Conservation (phyloP, 495 filamentous ascomycete genomes). For the Chaetomidium leptoderma region DNA sequence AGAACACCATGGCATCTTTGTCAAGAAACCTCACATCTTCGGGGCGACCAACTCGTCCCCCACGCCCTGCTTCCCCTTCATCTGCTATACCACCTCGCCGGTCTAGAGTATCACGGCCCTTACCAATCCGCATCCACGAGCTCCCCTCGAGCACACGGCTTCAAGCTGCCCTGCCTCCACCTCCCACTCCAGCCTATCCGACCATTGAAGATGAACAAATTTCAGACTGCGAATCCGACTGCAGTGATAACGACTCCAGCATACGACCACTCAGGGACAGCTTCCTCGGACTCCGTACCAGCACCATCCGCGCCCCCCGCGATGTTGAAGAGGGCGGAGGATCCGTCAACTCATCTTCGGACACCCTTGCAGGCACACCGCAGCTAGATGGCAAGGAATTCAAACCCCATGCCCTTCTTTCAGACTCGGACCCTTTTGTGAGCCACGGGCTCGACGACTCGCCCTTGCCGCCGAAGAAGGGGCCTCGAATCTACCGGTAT, state of each 20-base stretch:
- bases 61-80: neutral
- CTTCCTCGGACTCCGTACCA: constrained; percentile 1
- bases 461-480: constrained; percentile 30
- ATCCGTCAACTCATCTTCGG: neutral
- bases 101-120: neutral
- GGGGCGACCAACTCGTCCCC: neutral
- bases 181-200: neutral
- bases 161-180: neutral
- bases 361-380: neutral
- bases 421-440: constrained; percentile 11
- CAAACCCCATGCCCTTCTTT: constrained; percentile 3
- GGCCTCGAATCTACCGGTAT: constrained; percentile 30
- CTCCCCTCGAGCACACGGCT: neutral
- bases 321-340: constrained; percentile 8
- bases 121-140: neutral
- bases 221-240: constrained; percentile 11
- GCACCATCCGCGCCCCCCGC: neutral
- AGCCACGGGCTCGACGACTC: constrained; percentile 17
- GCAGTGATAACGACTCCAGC: neutral
- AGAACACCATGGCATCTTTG: neutral
- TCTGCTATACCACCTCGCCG: neutral
- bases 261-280: neutral
- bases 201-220: neutral
- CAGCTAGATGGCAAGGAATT: neutral
- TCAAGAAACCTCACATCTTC: neutral